Conservation (phyloP, 2,329 filamentous ascomycete genomes). For the Pestalotiopsis sp. region DNA sequence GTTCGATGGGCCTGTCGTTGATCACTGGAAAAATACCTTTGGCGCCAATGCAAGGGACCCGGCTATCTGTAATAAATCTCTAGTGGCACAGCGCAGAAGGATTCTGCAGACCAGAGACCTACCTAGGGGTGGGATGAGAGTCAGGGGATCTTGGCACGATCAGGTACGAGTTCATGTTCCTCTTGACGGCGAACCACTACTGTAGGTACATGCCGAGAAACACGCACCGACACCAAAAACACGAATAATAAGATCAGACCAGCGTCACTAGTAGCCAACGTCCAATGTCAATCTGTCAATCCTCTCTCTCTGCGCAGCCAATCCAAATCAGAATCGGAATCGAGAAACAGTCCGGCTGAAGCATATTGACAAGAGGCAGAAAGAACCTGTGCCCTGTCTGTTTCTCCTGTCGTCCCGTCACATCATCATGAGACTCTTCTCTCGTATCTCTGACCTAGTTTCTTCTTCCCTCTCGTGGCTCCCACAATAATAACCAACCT, state of each 20-base stretch:
- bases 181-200: background rate
- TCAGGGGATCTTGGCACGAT: background rate
- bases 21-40: background rate
- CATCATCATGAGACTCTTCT: background rate
- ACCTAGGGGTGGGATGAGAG: background rate
- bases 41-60: conserved; percentile 11
- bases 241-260: background rate
- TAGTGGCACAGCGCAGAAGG: background rate
- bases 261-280: background rate
- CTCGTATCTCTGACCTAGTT: background rate
- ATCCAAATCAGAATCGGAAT: background rate
- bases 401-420: background rate
- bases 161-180: background rate
- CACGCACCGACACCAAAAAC: background rate
- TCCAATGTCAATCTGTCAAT: background rate
- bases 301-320: background rate
- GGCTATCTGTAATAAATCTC: conserved; percentile 2
- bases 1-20: background rate
- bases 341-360: background rate
- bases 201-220: background rate
- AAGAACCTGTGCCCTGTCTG: background rate
- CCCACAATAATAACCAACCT: background rate
- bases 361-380: background rate
- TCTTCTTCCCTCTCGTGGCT: background rate
- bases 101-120: background rate